Evolutionary conservation across 2,329 filamentous ascomycete species (phyloP).

Genomic region (Ophiognomonia clavigignenti-juglandacearum): DNA sequence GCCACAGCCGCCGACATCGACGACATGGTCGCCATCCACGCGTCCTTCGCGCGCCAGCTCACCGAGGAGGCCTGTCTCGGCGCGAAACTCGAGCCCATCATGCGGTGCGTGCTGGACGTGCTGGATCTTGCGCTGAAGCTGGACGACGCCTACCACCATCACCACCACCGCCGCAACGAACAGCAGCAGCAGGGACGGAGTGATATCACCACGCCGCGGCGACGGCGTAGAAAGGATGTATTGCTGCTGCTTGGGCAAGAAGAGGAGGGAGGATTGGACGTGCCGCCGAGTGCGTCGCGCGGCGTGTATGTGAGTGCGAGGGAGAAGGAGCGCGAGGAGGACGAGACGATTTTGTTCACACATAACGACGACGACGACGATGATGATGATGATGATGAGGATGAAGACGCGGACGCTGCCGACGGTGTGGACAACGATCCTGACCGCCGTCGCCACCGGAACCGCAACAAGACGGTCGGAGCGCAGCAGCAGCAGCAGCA

Average conservation of each 20-base stretch:
- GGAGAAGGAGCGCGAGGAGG: constrained; percentile 22
- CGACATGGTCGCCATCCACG: constrained; percentile 69
- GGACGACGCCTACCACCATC: constrained; percentile 51
- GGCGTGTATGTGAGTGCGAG: constrained; percentile 21
- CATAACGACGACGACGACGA: constrained; percentile 26
- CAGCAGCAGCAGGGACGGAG: too few relatives aligned
- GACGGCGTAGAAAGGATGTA: too few relatives aligned
- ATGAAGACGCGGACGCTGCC: too few relatives aligned
- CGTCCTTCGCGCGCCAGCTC: constrained; percentile 56
- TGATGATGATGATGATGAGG: constrained; percentile 32
- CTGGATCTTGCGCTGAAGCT: constrained; percentile 71
- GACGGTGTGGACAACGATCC: too few relatives aligned
- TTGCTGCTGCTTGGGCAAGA: too few relatives aligned
- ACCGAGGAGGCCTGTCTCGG: constrained; percentile 67
- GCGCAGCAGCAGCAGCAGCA: constrained; percentile 21
- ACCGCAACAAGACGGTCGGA: not conserved
- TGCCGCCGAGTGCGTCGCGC: constrained; percentile 15
- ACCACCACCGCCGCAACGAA: too few relatives aligned
- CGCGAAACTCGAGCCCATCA: constrained; percentile 63
- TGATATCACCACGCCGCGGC: too few relatives aligned
- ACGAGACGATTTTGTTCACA: constrained; percentile 19
- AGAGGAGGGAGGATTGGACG: too few relatives aligned
- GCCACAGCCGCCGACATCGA: constrained; percentile 67
- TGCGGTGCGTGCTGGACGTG: constrained; percentile 66
- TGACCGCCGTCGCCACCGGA: not conserved